Percentiles rank a stretch among this genome's conserved stretches.
These are phyloP conservation scores for Musa itinerans DNA, from an alignment of 176 grass and related monocot species.

Conservation along the genomic window DNA sequence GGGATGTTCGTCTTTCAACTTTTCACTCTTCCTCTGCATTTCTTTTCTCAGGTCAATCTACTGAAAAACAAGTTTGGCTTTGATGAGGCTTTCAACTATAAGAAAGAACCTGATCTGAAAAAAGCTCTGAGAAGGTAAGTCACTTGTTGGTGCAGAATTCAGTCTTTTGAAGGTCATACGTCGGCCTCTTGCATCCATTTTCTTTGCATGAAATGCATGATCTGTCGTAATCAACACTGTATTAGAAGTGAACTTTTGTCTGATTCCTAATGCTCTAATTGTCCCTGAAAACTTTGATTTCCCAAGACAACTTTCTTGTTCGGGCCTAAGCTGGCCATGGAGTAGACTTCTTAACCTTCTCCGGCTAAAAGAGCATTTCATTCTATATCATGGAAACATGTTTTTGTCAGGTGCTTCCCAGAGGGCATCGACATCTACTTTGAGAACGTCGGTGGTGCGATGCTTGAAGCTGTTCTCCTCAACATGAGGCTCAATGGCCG, in stretches of 20 bases:
- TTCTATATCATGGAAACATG: background rate
- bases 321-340: too few species aligned
- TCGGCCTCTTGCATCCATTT: too few species aligned
- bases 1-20: too few species aligned
- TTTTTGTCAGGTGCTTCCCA: constrained; percentile 30
- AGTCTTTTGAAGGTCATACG: too few species aligned
- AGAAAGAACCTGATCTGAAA: constrained; percentile 36
- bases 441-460: constrained; percentile 52
- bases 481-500: constrained; percentile 34
- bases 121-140: constrained; percentile 30
- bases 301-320: background rate
- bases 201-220: too few species aligned
- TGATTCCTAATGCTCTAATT: too few species aligned
- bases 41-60: constrained; percentile 25
- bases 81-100: constrained; percentile 72
- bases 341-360: background rate
- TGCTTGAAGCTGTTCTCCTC: constrained; percentile 38
- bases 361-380: background rate
- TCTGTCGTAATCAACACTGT: too few species aligned
- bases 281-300: background rate
- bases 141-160: background rate
- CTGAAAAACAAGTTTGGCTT: constrained; percentile 49
- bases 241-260: too few species aligned
- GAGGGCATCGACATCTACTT: constrained; percentile 64
- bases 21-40: background rate